Conservation (phyloP, 345 rosid species). For the Balakata baccata region DNA sequence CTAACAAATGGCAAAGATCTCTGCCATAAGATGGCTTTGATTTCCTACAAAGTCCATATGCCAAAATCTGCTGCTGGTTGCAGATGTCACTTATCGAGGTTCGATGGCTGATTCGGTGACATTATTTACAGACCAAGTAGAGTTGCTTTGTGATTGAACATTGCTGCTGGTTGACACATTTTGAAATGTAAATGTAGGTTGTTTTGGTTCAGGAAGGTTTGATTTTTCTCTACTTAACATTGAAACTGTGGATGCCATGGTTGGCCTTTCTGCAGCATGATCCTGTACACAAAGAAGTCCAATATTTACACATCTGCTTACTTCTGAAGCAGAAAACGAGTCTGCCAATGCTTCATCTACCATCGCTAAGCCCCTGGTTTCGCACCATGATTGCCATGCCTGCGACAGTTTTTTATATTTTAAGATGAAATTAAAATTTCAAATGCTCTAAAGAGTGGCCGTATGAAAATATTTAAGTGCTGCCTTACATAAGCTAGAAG, state of each 20-base stretch:
- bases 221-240: slow-evolving; percentile 31
- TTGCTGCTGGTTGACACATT: slow-evolving; percentile 1
- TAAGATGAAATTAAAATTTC: neutral
- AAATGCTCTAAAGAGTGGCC: neutral
- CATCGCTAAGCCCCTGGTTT: slow-evolving; percentile 23
- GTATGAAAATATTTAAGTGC: neutral
- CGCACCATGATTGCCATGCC: slow-evolving; percentile 44
- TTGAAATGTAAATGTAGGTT: slow-evolving; percentile 32
- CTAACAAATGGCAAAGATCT: neutral
- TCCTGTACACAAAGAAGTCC: slow-evolving; percentile 46
- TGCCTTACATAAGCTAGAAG: slow-evolving; percentile 7
- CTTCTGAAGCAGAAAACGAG: slow-evolving; percentile 22
- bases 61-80: neutral
- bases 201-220: slow-evolving; percentile 35
- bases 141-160: slow-evolving; percentile 12
- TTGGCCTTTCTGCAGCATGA: slow-evolving; percentile 36
- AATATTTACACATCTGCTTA: slow-evolving; percentile 33
- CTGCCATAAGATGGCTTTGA: neutral
- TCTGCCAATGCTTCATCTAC: slow-evolving; percentile 27
- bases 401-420: neutral
- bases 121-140: slow-evolving; percentile 14
- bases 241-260: slow-evolving; percentile 22
- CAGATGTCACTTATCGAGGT: neutral
- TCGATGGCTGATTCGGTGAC: neutral
- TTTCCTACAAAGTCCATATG: neutral